Evolutionary conservation across 352 stramenopile genomes (phyloP).

Genomic region (Pythium pyrilobum): DNA sequence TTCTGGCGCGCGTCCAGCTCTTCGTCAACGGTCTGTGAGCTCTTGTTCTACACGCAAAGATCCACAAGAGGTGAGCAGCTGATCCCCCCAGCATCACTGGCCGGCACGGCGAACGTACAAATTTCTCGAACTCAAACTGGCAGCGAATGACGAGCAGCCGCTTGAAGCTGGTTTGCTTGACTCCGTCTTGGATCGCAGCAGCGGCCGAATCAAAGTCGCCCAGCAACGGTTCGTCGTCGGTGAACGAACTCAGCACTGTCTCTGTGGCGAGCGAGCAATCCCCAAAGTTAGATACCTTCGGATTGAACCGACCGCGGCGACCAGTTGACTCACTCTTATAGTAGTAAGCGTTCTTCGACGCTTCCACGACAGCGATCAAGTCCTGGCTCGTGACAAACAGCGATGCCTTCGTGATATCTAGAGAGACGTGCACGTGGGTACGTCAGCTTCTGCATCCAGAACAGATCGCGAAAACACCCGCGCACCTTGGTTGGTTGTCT

Average conservation of each 20-base stretch:
- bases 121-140: constrained; percentile 81
- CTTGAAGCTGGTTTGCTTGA: constrained; percentile 61
- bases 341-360: constrained; percentile 40
- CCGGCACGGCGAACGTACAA: constrained; percentile 19
- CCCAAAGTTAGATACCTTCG: not conserved
- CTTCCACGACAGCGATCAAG: constrained; percentile 46
- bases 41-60: constrained; percentile 33
- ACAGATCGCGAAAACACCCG: not conserved
- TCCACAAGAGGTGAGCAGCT: too few relatives aligned
- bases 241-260: constrained; percentile 43
- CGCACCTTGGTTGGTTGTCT: constrained; percentile 12
- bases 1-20: constrained; percentile 40
- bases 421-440: too few relatives aligned
- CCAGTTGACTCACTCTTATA: constrained; percentile 41
- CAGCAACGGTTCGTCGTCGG: constrained; percentile 56
- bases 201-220: constrained; percentile 50
- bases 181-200: constrained; percentile 37
- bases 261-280: too few relatives aligned
- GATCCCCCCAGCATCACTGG: too few relatives aligned
- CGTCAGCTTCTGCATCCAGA: too few relatives aligned
- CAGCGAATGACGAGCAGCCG: constrained; percentile 69
- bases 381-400: constrained; percentile 31
- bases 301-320: not conserved
- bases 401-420: constrained; percentile 26
- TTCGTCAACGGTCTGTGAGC: constrained; percentile 23